Base-by-base conservation (phyloP, 345 rosid genomes). In the Salix koriyanagi region DNA sequence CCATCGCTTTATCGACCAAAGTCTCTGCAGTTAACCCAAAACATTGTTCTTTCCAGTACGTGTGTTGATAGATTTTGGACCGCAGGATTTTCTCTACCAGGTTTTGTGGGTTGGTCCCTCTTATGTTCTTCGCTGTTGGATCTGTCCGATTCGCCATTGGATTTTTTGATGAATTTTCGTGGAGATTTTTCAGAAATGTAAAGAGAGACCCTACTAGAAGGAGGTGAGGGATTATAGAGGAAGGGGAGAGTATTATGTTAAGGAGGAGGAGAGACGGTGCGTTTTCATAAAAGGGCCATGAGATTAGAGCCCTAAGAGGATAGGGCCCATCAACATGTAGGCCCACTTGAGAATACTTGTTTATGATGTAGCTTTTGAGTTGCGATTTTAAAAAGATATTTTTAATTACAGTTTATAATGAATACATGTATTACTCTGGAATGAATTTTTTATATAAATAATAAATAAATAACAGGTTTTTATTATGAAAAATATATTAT, bases 41-140 rank as follows among this genome's bases (percentile, higher is more conserved):
- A 82, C 97, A 94, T 39, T 91, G 97, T 87, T 91, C 99, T 78
- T 95, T 95, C 99, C 97, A 90, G 72, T 90, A 91, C 6, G 92
- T 90, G 82, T 91, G 86, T 79, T 92, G 93, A 80, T 92, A 89
- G 16, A 93, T 95, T 80, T 93, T 92, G 39, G 96, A 84, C 41
- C 93, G 82, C 23, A 90, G 84, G 13, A 91, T 93, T 84, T 93
- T 88, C 90, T 89, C 99, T 67, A 93, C 92, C 15, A 95, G 89
- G 79, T 91, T 94, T 78, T 94, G 97, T 0, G 97, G 97, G 70
- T 90, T 92, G 77, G 96, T 95, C 2, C 97, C 99, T 81, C 92
- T 82, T 64, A 93, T 89, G 86, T 86, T 91, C 86, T 87, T 93
- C 30, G 97, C 97, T 48, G 89, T 41, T n/a, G 99, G 96, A 84